Conservation (phyloP, 2,329 filamentous ascomycete species). For the Xylaria sp. region DNA sequence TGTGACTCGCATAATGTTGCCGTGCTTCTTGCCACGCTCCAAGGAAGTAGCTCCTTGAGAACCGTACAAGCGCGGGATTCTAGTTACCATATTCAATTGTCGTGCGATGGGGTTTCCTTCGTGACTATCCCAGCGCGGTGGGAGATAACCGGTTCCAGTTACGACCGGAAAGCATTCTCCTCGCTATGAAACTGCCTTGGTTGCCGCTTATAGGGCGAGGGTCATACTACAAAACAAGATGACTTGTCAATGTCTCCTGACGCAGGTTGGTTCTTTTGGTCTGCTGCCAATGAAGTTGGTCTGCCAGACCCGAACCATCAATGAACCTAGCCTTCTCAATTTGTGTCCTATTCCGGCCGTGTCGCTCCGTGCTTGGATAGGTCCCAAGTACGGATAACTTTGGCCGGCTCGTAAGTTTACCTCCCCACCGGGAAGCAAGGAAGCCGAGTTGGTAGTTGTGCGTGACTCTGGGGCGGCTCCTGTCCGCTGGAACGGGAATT, state of each 20-base stretch:
- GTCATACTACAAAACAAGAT: constrained; percentile 9
- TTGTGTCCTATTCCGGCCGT: constrained; percentile 13
- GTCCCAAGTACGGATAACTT: constrained; percentile 10
- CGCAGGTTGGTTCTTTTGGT: constrained; percentile 2
- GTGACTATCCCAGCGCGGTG: constrained; percentile 16
- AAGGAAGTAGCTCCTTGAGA: constrained; percentile 4
- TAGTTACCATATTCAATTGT: constrained; percentile 3
- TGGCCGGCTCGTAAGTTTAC: constrained; percentile 8
- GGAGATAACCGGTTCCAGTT: constrained; percentile 6
- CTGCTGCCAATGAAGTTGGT: not conserved
- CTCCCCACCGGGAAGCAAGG: constrained; percentile 7
- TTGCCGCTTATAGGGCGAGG: constrained; percentile 1
- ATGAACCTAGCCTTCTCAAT: constrained; percentile 9
- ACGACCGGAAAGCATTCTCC: not conserved
- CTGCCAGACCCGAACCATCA: constrained; percentile 11
- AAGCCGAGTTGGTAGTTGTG: constrained; percentile 4
- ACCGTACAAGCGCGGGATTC: not conserved
- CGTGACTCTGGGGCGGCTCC: constrained; percentile 8
- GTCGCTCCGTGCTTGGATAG: constrained; percentile 14
- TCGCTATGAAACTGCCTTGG: constrained; percentile 1
- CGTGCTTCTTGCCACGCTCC: constrained; percentile 1
- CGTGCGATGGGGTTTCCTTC: constrained; percentile 14
- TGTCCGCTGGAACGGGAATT: constrained; percentile 14
- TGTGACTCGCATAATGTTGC: constrained; percentile 22
- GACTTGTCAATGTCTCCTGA: constrained; percentile 5